Evolutionary conservation across 1,284 basidiomycete genomes (phyloP), one percentile per base, ranked within the genome.

Genomic region (Sanghuangporus sanghuang): DNA sequence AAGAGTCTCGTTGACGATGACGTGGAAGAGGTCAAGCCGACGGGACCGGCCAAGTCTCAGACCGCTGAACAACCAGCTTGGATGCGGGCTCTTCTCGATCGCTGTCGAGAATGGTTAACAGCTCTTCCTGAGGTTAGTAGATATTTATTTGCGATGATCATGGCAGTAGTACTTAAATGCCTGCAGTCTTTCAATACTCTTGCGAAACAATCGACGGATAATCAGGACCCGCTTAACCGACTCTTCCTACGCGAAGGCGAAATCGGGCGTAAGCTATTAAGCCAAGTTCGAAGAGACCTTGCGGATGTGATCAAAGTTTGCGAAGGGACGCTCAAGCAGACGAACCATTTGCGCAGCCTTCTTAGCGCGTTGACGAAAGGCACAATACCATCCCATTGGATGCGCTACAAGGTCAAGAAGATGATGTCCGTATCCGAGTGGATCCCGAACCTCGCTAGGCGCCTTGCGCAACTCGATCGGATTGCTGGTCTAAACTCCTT

Each of bases 291-390:
- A 64, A 85, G 81, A 71, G 96, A 97, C 72, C 83, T 98, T 27
- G 76, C 78, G 12, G 89, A 94, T 68, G 85, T 97, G 38, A 83
- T 90, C 67, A 85, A 87, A 70, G 93, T 96, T 52, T 96, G 93
- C 75, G 82, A 87, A 67, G 95, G 95, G 62, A 84, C 84, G 67
- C 77, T 94, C 63, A 97, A 96, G 79, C 96, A 96, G 76, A 97
- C 95, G 1, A 98, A 97, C 73, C 93, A 96, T 71, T 79, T 96
- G 35, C 90, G 95, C 46, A 87, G 84, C 3, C 79, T 97, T 42
- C 90, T 96, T 85, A 92, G 91, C 68, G 85, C 89, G 49, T 77
- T 97, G 64, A 95, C 89, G 14, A 96, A 96, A 80, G 94, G 91
- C 50, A 92, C 91, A 2, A 92, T 96, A 44, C 95, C 95, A 0